Base-by-base conservation (phyloP, 2,329 filamentous ascomycete genomes). In the Ophiostoma sp. region DNA sequence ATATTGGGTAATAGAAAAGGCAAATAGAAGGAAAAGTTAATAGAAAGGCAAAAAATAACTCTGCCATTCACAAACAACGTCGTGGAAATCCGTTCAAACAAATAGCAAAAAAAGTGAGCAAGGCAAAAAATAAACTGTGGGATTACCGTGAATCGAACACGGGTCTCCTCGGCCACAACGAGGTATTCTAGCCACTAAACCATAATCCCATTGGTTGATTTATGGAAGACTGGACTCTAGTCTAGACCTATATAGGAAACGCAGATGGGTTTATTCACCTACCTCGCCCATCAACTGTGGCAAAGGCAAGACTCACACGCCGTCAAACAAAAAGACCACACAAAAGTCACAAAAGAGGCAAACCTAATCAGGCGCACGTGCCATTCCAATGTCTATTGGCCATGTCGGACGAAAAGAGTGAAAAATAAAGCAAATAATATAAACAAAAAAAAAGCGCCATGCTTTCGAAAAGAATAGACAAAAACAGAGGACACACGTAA, bases 131-230 rank as follows among this genome's bases (percentile, higher is more conserved):
- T 41, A 62, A 68, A 41, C 52, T 54, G 39, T 72, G 69, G 70
- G 72, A 73, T 70, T 69, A 73, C 72, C 73, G 71, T 74, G 73
- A 73, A 74, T 74, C 72, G 73, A 74, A 74, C 72, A 73, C 71
- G 73, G 71, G 72, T 74, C 71, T 74, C 71, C 48, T 73, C 73
- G 73, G 71, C 73, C 71, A 73, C 73, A 74, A 72, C 72, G 72
- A 73, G 60, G 71, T 73, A 72, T 73, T 72, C 73, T 74, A 71
- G 70, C 73, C 73, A 73, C 73, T 73, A 73, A 72, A 73, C 72
- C 66, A 73, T 73, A 71, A 70, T 33, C 70, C 66, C 70, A 31
- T 67, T 64, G 62, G 67, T 48, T 64, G 62, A 68, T 68, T 70
- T 57, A 15, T 70, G 67, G 48, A 68, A 48, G 36, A 10, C 5